phyloP scores from a whole-genome alignment of 2,329 filamentous ascomycete species.

The Penicillium hesseltinei region DNA sequence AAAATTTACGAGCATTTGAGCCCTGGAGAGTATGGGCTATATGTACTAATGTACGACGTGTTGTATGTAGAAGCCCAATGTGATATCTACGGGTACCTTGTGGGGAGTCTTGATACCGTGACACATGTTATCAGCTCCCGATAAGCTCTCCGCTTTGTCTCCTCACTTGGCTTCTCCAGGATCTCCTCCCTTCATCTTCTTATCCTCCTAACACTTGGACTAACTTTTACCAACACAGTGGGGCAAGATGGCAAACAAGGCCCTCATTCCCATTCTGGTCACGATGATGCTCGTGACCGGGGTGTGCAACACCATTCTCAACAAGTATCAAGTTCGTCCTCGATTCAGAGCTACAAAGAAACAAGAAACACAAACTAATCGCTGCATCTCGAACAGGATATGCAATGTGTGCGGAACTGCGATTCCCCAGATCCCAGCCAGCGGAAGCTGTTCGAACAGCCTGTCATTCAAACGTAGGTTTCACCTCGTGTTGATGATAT shows the following conservation, averaged over 20 bases:
- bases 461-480: constrained; percentile 79
- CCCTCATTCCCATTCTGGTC: constrained; percentile 78
- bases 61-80: not conserved
- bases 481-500: not conserved
- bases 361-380: constrained; percentile 9
- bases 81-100: not conserved
- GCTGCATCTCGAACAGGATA: constrained; percentile 58
- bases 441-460: constrained; percentile 80
- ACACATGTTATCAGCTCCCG: constrained; percentile 8
- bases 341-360: not conserved
- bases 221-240: not conserved
- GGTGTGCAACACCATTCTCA: constrained; percentile 94
- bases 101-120: not conserved
- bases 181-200: not conserved
- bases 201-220: not conserved
- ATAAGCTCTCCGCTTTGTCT: constrained; percentile 16
- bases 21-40: no score
- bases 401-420: constrained; percentile 94
- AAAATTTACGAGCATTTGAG: no score
- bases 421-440: constrained; percentile 65
- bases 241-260: constrained; percentile 64
- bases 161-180: not conserved
- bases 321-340: constrained; percentile 79
- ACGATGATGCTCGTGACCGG: constrained; percentile 96
- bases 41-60: not conserved